phyloP scores from a whole-genome alignment of 805 yeast genomes.

The Yamadazyma endophytica region DNA sequence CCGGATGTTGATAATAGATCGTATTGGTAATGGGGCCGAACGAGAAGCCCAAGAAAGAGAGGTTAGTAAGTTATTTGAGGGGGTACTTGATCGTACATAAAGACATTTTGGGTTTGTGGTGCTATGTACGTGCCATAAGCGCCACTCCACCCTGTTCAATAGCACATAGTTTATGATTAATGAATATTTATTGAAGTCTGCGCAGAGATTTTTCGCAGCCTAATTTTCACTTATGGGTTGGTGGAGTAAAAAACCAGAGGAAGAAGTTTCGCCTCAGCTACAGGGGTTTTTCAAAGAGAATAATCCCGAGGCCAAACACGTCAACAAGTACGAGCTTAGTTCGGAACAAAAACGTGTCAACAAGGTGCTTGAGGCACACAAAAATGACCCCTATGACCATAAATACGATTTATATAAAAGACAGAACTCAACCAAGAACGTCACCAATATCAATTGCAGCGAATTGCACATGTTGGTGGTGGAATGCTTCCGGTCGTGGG shows the following conservation, averaged over 20 bases:
- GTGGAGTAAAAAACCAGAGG: constrained; percentile 19
- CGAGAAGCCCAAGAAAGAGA: constrained; percentile 32
- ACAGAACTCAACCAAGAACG: constrained; percentile 20
- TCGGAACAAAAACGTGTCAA: constrained; percentile 25
- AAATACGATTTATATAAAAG: constrained; percentile 29
- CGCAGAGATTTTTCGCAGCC: background rate
- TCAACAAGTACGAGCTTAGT: constrained; percentile 18
- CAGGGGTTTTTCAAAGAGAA: constrained; percentile 25
- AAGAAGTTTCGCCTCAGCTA: constrained; percentile 32
- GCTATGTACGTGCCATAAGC: too few species aligned
- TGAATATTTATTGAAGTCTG: background rate
- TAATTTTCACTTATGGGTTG: constrained; percentile 2
- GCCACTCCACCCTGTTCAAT: too few species aligned
- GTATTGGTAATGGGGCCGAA: constrained; percentile 15
- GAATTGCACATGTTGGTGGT: constrained; percentile 34
- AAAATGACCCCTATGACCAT: constrained; percentile 16
- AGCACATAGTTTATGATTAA: too few species aligned
- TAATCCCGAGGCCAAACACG: constrained; percentile 25
- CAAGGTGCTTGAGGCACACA: constrained; percentile 15
- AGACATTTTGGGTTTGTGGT: too few species aligned
- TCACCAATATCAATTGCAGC: constrained; percentile 33
- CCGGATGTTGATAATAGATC: constrained; percentile 24
- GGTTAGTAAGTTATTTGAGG: constrained; percentile 36
- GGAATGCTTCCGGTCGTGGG: constrained; percentile 33
- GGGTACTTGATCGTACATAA: constrained; percentile 28